Conservation (phyloP, 73 alveolate species). For the Paraurostyla sp. region DNA sequence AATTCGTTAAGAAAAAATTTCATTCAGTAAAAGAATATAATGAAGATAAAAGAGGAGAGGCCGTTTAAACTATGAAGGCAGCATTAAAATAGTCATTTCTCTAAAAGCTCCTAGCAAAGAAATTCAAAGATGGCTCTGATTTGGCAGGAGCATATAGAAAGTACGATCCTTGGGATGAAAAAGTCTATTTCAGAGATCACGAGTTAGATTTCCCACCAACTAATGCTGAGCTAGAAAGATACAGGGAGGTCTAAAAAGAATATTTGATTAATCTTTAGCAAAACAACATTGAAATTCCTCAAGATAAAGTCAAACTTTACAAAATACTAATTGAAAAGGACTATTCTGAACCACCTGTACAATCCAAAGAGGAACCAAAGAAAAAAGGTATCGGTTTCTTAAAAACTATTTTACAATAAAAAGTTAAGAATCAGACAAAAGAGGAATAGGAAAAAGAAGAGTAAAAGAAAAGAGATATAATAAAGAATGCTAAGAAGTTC, state of each 20-base stretch:
- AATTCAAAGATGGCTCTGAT: constrained; percentile 7
- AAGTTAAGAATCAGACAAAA: not conserved
- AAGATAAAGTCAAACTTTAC: constrained; percentile 1
- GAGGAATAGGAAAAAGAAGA: constrained; percentile 14
- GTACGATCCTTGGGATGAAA: constrained; percentile 25
- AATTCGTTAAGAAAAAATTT: constrained; percentile 30
- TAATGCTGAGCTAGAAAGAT: constrained; percentile 35
- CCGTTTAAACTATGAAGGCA: not conserved
- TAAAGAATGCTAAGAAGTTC: constrained; percentile 26
- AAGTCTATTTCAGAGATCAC: not conserved
- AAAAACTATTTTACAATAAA: constrained; percentile 1
- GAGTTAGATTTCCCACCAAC: constrained; percentile 5
- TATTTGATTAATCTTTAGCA: not conserved
- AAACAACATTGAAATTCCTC: constrained; percentile 21
- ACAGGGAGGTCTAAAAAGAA: constrained; percentile 14
- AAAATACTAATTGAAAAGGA: constrained; percentile 27
- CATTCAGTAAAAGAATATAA: not conserved
- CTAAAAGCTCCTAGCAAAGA: constrained; percentile 25
- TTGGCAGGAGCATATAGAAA: not conserved
- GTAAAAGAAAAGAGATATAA: not conserved
- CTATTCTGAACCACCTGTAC: not conserved
- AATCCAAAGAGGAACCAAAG: constrained; percentile 25
- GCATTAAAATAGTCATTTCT: not conserved
- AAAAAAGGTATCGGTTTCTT: constrained; percentile 20
- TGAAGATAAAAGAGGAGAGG: constrained; percentile 35